Percentiles rank a stretch among this genome's conserved stretches.
Conservation (phyloP, 257 asterid genomes). For the Haberlea rhodopensis region DNA sequence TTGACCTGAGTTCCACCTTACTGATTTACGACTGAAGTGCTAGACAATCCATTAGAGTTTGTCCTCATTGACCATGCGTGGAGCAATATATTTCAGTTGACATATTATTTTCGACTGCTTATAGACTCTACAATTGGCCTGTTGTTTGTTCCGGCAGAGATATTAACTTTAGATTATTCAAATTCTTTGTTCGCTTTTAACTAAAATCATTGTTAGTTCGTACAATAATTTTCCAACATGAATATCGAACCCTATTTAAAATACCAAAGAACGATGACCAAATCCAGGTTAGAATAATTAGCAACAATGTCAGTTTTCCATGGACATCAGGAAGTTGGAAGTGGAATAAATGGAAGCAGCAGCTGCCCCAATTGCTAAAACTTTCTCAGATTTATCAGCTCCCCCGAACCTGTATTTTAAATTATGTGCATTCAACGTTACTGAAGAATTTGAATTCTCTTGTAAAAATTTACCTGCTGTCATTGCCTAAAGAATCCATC, state of each 20-base stretch:
- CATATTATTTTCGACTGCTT: too few relatives aligned
- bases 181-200: not conserved
- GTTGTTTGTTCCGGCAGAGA: not conserved
- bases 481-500: constrained; percentile 17
- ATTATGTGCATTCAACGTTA: not conserved
- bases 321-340: constrained; percentile 23
- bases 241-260: not conserved
- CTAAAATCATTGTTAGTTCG: not conserved
- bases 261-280: not conserved
- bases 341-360: constrained; percentile 30
- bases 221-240: not conserved
- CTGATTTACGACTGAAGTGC: too few relatives aligned
- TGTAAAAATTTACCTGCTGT: constrained; percentile 31
- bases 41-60: too few relatives aligned
- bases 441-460: not conserved
- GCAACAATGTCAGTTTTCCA: constrained; percentile 11
- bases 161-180: too few relatives aligned
- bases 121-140: not conserved
- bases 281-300: not conserved
- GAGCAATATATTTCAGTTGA: too few relatives aligned
- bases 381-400: constrained; percentile 15
- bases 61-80: too few relatives aligned
- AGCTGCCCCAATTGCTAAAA: constrained; percentile 25
- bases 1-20: too few relatives aligned
- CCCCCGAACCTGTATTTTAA: constrained; percentile 11